Evolutionary conservation across 805 yeast species (phyloP).

Genomic region (Ogataea minuta): DNA sequence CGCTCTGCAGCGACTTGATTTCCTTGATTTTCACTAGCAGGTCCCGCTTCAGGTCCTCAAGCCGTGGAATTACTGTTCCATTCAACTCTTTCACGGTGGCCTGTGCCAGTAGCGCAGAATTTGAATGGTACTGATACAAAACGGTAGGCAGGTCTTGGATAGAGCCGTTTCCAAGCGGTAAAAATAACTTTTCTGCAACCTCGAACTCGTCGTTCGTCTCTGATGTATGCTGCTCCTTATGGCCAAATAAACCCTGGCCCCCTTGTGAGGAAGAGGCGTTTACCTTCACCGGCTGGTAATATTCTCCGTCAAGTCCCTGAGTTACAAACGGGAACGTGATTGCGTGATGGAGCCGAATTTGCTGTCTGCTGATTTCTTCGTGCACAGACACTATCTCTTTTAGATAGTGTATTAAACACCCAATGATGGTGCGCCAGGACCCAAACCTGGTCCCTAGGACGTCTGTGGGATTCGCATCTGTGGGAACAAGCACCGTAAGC

Average conservation of each 20-base stretch:
- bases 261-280: constrained; percentile 13
- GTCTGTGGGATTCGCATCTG: constrained; percentile 78
- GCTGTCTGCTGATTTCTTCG: constrained; percentile 85
- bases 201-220: constrained; percentile 35
- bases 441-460: constrained; percentile 77
- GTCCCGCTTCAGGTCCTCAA: constrained; percentile 72
- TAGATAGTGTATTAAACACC: constrained; percentile 70
- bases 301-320: constrained; percentile 40
- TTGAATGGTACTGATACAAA: constrained; percentile 52
- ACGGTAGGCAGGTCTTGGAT: constrained; percentile 79
- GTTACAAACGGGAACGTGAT: constrained; percentile 54
- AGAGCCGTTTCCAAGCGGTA: constrained; percentile 77
- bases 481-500: constrained; percentile 49
- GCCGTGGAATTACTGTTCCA: constrained; percentile 59
- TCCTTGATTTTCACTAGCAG: constrained; percentile 82
- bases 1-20: constrained; percentile 76
- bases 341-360: constrained; percentile 76
- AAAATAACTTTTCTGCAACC: constrained; percentile 50
- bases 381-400: constrained; percentile 80
- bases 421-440: constrained; percentile 81
- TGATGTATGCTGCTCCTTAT: constrained; percentile 18
- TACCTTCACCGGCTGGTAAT: constrained; percentile 37
- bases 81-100: constrained; percentile 59
- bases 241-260: constrained; percentile 12
- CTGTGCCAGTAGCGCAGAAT: constrained; percentile 57